Evolutionary conservation across 257 asterid genomes (phyloP).

Genomic region (Solanum chiquidenum): DNA sequence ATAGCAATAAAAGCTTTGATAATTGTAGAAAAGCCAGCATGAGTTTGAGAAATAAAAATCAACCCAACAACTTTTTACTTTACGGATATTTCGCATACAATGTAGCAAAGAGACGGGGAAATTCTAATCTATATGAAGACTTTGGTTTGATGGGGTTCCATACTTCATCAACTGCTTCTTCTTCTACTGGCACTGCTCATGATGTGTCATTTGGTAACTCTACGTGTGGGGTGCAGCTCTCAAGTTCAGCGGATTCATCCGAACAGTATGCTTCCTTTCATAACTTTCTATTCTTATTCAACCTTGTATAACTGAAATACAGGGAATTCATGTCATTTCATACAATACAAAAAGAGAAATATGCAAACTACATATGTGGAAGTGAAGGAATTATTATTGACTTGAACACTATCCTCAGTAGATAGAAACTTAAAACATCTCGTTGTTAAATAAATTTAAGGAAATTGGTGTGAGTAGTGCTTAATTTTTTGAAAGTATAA

Average conservation of each 20-base stretch:
- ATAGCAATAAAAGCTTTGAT: constrained; percentile 26
- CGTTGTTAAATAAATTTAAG: not conserved
- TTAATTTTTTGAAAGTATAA: not conserved
- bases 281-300: not conserved
- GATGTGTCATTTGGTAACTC: constrained; percentile 54
- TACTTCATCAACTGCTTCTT: constrained; percentile 37
- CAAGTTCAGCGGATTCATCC: constrained; percentile 43
- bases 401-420: not conserved
- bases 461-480: not conserved
- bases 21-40: constrained; percentile 45
- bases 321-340: not conserved
- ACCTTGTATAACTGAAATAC: not conserved
- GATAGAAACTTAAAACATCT: not conserved
- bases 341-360: not conserved
- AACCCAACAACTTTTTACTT: constrained; percentile 49
- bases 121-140: constrained; percentile 27
- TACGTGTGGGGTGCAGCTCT: constrained; percentile 24
- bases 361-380: not conserved
- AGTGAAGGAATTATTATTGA: not conserved
- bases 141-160: constrained; percentile 40
- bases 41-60: constrained; percentile 54
- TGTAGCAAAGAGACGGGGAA: constrained; percentile 43
- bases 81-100: constrained; percentile 59
- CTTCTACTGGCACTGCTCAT: constrained; percentile 55
- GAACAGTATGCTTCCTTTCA: constrained; percentile 46